Evolutionary conservation across 176 grass and related monocot genomes (phyloP).

Genomic region (Avena sativa): DNA sequence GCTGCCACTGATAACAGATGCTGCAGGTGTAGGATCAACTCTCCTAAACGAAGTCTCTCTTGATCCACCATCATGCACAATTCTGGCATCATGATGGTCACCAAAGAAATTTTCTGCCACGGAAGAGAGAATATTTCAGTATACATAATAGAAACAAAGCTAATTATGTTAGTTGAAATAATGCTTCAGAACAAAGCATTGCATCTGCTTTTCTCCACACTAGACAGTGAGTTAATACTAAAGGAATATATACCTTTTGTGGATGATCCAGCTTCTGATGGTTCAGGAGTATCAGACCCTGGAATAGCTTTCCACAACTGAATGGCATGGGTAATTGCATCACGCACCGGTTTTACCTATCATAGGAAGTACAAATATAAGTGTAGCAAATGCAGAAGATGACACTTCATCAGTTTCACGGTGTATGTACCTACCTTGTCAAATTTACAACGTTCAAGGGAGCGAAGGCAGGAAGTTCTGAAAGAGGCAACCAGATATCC

Average conservation of each 20-base stretch:
- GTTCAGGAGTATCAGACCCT: conserved; percentile 76
- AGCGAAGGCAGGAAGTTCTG: conserved; percentile 74
- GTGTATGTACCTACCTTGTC: conserved; percentile 71
- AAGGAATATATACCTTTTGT: conserved; percentile 73
- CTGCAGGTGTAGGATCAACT: conserved; percentile 50
- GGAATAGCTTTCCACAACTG: conserved; percentile 92
- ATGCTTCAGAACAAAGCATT: conserved; percentile 29
- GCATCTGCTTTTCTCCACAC: not conserved
- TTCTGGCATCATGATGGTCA: conserved; percentile 70
- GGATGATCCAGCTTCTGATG: conserved; percentile 86
- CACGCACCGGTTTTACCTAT: conserved; percentile 97
- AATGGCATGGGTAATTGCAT: conserved; percentile 77
- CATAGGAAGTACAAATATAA: conserved; percentile 28
- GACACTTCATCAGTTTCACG: not conserved
- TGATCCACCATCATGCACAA: conserved; percentile 73
- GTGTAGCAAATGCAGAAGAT: not conserved
- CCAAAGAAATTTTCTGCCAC: conserved; percentile 80
- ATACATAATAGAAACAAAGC: conserved; percentile 23
- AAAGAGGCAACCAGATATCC: conserved; percentile 69
- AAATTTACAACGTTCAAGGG: conserved; percentile 91
- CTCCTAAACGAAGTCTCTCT: conserved; percentile 78
- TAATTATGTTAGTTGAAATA: conserved; percentile 25
- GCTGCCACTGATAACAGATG: conserved; percentile 67
- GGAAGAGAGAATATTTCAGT: conserved; percentile 40
- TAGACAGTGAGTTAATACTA: not conserved